Evolutionary conservation across 768 basidiomycete genomes (phyloP).

Genomic region (Termitomyces sp.): DNA sequence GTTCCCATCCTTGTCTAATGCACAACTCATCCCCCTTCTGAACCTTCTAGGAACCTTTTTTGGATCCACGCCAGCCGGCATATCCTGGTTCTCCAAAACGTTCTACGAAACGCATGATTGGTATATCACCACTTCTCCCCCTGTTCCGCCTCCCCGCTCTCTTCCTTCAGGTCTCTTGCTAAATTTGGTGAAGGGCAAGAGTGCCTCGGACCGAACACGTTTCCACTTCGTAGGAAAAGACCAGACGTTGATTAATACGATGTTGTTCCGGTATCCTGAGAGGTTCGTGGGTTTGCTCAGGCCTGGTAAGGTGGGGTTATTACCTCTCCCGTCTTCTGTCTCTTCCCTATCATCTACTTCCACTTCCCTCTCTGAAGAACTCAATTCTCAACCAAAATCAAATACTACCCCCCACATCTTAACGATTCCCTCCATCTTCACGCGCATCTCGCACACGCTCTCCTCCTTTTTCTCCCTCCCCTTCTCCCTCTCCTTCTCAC

Average conservation of each 20-base stretch:
- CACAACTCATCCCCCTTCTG: neutral
- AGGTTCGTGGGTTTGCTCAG: slow-evolving; percentile 34
- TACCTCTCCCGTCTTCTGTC: neutral
- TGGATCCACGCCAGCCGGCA: slow-evolving; percentile 38
- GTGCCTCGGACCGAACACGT: neutral
- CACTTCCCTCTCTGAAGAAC: neutral
- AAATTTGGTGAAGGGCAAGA: too few relatives aligned
- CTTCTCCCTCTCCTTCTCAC: too few relatives aligned
- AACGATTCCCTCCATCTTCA: neutral
- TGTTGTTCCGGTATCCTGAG: slow-evolving; percentile 38
- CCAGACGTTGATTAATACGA: slow-evolving; percentile 46
- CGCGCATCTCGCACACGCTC: slow-evolving; percentile 3
- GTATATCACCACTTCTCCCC: slow-evolving; percentile 35
- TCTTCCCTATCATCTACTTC: neutral
- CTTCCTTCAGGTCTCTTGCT: too few relatives aligned
- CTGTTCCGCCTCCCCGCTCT: neutral
- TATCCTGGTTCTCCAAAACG: slow-evolving; percentile 37
- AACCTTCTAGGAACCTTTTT: slow-evolving; percentile 50
- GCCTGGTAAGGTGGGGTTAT: slow-evolving; percentile 12
- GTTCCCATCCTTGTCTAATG: neutral
- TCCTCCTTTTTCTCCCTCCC: neutral
- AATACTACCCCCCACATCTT: neutral
- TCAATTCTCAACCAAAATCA: neutral
- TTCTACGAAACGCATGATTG: slow-evolving; percentile 49
- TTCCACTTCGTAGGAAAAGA: slow-evolving; percentile 50